Conservation (phyloP, 768 basidiomycete species). For the Boletus coccyginus region DNA sequence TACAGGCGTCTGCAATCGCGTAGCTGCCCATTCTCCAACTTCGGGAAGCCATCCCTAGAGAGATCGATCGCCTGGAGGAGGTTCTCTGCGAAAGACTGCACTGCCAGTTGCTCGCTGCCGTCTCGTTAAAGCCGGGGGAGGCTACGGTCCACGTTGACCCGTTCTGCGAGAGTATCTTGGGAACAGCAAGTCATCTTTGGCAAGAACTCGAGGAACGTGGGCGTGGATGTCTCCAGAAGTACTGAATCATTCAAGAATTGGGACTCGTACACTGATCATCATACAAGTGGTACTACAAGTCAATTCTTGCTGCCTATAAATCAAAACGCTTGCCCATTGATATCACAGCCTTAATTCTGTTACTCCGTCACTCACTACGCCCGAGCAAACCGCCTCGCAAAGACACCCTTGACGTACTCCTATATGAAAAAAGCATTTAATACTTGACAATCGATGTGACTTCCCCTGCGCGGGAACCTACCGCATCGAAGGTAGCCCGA, state of each 20-base stretch:
- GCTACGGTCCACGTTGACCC: not conserved
- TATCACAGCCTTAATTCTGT: not conserved
- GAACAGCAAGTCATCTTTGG: not conserved
- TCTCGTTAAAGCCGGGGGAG: constrained; percentile 6
- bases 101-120: no score
- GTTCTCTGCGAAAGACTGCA: not conserved
- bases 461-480: constrained; percentile 26
- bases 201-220: no score
- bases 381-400: constrained; percentile 3
- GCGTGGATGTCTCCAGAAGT: not conserved
- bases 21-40: constrained; percentile 40
- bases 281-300: no score
- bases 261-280: not conserved
- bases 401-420: constrained; percentile 10
- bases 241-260: not conserved
- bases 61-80: constrained; percentile 39
- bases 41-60: constrained; percentile 45
- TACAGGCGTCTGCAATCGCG: constrained; percentile 57
- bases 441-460: no score
- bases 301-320: not conserved
- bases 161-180: not conserved
- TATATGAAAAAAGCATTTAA: not conserved
- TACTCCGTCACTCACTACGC: not conserved
- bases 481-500: constrained; percentile 52
- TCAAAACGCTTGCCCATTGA: not conserved